Conservation (phyloP, 306 rosid species). For the Acacia acuminata region DNA sequence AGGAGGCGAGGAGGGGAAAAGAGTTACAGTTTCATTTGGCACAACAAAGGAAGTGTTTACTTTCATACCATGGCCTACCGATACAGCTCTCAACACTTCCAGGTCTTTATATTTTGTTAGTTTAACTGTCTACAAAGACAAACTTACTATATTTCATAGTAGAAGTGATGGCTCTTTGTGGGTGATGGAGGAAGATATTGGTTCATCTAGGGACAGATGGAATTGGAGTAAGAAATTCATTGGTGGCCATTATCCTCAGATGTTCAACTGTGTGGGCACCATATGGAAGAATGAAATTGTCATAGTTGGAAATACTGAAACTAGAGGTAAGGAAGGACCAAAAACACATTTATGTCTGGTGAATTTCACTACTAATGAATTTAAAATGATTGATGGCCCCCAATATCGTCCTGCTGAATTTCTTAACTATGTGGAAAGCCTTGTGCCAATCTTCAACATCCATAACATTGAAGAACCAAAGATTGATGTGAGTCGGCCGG, state of each 20-base stretch:
- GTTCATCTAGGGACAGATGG: not conserved
- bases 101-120: no score
- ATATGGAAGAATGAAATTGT: not conserved
- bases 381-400: not conserved
- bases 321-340: not conserved
- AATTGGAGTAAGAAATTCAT: not conserved
- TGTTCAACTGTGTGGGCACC: not conserved
- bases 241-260: not conserved
- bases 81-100: no score
- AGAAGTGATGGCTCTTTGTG: not conserved
- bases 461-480: not conserved
- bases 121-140: not conserved
- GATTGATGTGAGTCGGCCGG: no score
- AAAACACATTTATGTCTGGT: not conserved
- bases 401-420: no score
- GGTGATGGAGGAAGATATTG: not conserved
- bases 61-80: not conserved
- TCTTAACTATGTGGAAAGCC: not conserved
- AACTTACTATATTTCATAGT: not conserved
- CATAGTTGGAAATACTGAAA: not conserved
- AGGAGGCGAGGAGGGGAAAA: no score
- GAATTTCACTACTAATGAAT: not conserved
- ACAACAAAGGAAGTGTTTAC: not conserved
- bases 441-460: not conserved
- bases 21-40: not conserved